Evolutionary conservation across 2,329 filamentous ascomycete species (phyloP), one percentile per base, ranked within the genome.

Genomic region (Microcera coccophila): DNA sequence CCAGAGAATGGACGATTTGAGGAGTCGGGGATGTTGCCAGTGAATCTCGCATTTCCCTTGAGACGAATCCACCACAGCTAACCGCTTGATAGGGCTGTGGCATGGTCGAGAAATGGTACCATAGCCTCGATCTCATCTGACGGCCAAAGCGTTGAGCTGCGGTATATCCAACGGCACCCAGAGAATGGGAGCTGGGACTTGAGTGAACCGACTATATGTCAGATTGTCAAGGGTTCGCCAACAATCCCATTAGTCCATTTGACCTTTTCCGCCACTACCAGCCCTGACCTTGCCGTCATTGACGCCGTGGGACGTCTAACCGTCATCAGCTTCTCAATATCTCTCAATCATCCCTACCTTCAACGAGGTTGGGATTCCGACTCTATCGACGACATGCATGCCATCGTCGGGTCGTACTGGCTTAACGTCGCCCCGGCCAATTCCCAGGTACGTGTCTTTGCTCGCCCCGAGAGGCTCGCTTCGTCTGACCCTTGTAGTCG

Each of bases 351-450:
- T 39, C 79, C 90, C 43, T 77, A 74, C 22, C 62, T 79, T 9
- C 73, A 74, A 38, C 78, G 82, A 32, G 76, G 74, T 42, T 84
- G 81, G 66, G 75, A 82, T 18, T 64, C 72, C n/a, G 89, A 91
- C 58, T 67, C 78, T 2, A 71, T 83, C 40, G 85, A 90, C 55
- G 88, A 95, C 61, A 72, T 87, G 28, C 81, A 85, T 52, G 79
- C 83, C 38, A 73, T 95, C 4, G 87, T 94, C 5, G 93, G 91
- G 3, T 78, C 89, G 62, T 85, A 88, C 66, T 98, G 93, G 93
- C 72, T 97, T 41, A 71, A 75, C n/a, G 72, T 82, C 18, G 69
- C 76, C 20, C 72, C 76, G 3, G 58, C 60, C n/a, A 62, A 61
- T 54, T 65, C 68, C 53, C 66, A 72, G 58, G 63, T 66, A 45